A percentile compares a stretch with the other conserved stretches of the same genome.
These are phyloP conservation scores for Eudorina sp. DNA, from an alignment of 139 green algal species.

Conservation along the genomic window DNA sequence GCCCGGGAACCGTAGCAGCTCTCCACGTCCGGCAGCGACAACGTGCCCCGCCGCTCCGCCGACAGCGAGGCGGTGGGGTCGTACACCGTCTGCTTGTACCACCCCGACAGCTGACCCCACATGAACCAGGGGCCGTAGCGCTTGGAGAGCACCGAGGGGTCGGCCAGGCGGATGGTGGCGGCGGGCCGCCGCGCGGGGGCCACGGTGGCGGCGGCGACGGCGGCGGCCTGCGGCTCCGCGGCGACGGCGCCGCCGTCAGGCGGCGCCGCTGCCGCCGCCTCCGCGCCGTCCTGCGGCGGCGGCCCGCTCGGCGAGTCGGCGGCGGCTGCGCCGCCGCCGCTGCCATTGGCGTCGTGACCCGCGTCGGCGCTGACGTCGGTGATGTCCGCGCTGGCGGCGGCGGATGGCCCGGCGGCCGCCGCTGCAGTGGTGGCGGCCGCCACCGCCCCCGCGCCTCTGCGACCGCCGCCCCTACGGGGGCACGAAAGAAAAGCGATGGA, in stretches of 20 bases:
- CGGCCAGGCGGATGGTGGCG: not conserved
- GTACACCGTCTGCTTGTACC: conserved; percentile 95
- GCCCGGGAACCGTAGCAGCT: conserved; percentile 63
- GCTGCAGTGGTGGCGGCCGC: not conserved
- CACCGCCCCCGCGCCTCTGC: no score
- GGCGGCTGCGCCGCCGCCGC: not conserved
- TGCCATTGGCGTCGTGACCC: not conserved
- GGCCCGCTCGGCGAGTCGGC: not conserved
- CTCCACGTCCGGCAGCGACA: conserved; percentile 91
- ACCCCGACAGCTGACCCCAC: conserved; percentile 89
- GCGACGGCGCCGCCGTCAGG: not conserved
- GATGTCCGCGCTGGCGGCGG: not conserved
- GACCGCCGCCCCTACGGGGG: no score
- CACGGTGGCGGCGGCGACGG: not conserved
- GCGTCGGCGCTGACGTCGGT: not conserved
- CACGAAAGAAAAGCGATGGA: no score
- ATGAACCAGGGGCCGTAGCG: conserved; percentile 86
- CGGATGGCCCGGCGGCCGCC: not conserved
- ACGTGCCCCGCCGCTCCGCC: conserved; percentile 84
- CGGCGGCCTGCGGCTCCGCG: not conserved
- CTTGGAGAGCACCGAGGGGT: conserved; percentile 70
- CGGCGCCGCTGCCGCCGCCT: not conserved
- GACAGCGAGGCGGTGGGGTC: conserved; percentile 87
- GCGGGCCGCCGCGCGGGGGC: not conserved
- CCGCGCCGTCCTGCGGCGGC: not conserved